Percentiles rank a stretch among this genome's conserved stretches.
Evolutionary conservation across 78 protist species (phyloP).

Genomic region (Paulinella micropora): DNA sequence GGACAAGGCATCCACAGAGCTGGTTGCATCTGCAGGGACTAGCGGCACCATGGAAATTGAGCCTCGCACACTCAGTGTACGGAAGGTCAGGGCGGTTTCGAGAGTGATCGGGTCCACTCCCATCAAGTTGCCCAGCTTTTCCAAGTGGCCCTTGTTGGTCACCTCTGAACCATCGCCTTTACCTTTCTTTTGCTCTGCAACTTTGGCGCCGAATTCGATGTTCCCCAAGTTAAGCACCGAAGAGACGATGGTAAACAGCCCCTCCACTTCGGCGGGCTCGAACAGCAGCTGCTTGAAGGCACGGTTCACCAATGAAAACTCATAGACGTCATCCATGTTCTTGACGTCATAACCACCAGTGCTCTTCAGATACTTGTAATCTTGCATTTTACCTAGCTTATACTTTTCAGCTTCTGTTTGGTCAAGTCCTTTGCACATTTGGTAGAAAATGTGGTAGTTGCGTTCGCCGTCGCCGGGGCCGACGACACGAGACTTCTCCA

Average conservation of each 20-base stretch:
- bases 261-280: too few species aligned
- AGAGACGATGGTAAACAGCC: slow-evolving; percentile 1
- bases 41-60: too few species aligned
- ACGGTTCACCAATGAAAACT: too few species aligned
- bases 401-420: neutral
- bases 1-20: slow-evolving; percentile 65
- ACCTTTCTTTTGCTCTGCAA: neutral
- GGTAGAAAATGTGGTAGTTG: slow-evolving; percentile 84
- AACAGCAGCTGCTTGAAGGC: too few species aligned
- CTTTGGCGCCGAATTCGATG: neutral
- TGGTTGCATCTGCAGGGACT: too few species aligned
- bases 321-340: slow-evolving; percentile 4
- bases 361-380: too few species aligned
- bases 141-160: too few species aligned
- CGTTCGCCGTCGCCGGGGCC: slow-evolving; percentile 60
- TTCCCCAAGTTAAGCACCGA: slow-evolving; percentile 15
- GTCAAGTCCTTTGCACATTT: slow-evolving; percentile 9
- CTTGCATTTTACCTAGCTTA: too few species aligned
- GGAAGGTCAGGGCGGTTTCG: neutral
- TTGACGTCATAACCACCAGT: too few species aligned
- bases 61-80: neutral
- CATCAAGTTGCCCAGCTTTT: too few species aligned
- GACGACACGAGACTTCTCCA: slow-evolving; percentile 68
- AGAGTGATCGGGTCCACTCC: neutral
- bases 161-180: neutral